These are phyloP conservation scores for Nadsonia starkeyi-henricii DNA, from an alignment of 1,139 yeast genomes.

Conservation along the genomic window DNA sequence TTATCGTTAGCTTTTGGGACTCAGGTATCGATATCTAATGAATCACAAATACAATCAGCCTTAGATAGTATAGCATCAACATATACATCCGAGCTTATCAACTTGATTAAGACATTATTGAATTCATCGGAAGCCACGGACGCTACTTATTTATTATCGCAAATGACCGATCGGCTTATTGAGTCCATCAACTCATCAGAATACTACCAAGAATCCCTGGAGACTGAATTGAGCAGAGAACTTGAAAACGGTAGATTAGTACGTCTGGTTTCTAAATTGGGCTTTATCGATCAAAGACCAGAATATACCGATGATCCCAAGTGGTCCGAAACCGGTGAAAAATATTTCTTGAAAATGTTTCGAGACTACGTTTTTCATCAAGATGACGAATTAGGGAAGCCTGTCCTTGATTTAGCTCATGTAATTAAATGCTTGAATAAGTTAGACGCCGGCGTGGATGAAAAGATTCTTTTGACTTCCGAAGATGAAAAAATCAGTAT, in stretches of 20 bases:
- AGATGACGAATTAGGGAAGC: slow-evolving; percentile 60
- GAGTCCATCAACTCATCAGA: slow-evolving; percentile 35
- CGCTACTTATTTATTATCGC: slow-evolving; percentile 9
- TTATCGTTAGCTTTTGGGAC: slow-evolving; percentile 36
- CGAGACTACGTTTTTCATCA: slow-evolving; percentile 81
- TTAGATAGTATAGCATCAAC: slow-evolving; percentile 9
- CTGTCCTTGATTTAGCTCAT: slow-evolving; percentile 70
- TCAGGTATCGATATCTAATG: slow-evolving; percentile 4
- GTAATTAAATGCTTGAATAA: slow-evolving; percentile 71
- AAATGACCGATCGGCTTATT: slow-evolving; percentile 16
- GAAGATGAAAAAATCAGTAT: slow-evolving; percentile 74
- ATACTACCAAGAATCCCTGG: slow-evolving; percentile 48
- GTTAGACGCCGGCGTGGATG: slow-evolving; percentile 86
- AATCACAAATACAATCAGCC: slow-evolving; percentile 12
- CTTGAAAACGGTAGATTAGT: slow-evolving; percentile 82
- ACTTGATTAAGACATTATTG: slow-evolving; percentile 11
- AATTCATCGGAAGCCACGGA: slow-evolving; percentile 4
- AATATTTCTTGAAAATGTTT: slow-evolving; percentile 64
- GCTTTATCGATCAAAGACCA: slow-evolving; percentile 65
- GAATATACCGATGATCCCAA: slow-evolving; percentile 41
- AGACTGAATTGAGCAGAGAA: slow-evolving; percentile 53
- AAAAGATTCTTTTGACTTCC: slow-evolving; percentile 62
- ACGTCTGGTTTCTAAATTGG: slow-evolving; percentile 66
- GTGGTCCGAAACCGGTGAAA: slow-evolving; percentile 68
- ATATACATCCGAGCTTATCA: slow-evolving; percentile 11